Conservation (phyloP, 163 green algal genomes). For the Trebouxia gelatinosa region DNA sequence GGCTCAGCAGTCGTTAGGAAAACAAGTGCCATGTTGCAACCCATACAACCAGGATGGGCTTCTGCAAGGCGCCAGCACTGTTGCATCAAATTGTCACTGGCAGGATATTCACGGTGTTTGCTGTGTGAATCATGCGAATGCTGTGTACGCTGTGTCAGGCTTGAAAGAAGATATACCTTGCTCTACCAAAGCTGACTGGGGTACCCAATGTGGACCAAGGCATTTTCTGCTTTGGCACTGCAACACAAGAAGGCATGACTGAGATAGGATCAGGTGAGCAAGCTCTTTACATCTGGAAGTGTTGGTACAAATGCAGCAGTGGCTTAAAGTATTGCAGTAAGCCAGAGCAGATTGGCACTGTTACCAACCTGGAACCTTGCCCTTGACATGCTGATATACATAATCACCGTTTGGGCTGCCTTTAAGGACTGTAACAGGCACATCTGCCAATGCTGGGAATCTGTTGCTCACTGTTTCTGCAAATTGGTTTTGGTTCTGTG, state of each 20-base stretch:
- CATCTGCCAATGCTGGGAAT: too few relatives aligned
- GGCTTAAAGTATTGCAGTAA: not conserved
- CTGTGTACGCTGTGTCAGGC: too few relatives aligned
- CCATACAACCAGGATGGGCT: too few relatives aligned
- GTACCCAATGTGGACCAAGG: constrained; percentile 33
- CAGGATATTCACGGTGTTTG: too few relatives aligned
- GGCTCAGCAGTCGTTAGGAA: too few relatives aligned
- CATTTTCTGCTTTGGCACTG: constrained; percentile 17
- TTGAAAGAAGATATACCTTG: constrained; percentile 25
- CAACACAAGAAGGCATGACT: not conserved
- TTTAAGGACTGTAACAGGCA: constrained; percentile 2
- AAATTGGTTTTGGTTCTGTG: too few relatives aligned
- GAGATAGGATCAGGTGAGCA: not conserved
- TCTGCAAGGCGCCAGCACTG: too few relatives aligned
- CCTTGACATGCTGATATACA: constrained; percentile 26
- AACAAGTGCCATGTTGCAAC: too few relatives aligned
- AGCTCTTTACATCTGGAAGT: not conserved
- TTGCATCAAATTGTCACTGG: too few relatives aligned
- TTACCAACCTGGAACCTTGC: not conserved
- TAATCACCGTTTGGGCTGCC: not conserved
- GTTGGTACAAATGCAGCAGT: not conserved
- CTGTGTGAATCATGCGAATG: too few relatives aligned
- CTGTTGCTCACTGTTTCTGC: too few relatives aligned
- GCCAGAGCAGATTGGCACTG: not conserved
- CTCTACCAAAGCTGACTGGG: constrained; percentile 35